phyloP scores from a whole-genome alignment of 1,284 basidiomycete species.

The Trametes hirsuta region DNA sequence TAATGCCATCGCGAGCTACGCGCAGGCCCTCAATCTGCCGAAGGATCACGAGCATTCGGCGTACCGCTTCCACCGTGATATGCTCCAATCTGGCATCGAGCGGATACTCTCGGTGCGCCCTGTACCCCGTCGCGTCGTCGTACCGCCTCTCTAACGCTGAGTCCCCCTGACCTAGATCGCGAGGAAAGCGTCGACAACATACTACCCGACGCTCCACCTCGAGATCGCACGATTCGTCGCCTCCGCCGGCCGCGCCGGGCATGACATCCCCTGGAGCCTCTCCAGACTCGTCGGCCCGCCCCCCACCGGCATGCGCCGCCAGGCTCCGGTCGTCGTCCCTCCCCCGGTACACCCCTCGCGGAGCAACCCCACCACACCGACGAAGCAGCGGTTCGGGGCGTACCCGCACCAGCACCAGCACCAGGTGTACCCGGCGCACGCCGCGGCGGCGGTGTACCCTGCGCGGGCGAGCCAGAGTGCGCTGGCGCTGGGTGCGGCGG shows the following conservation, averaged over 20 bases:
- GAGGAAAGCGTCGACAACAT: constrained; percentile 89
- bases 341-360: constrained; percentile 12
- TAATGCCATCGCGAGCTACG: constrained; percentile 72
- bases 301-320: constrained; percentile 55
- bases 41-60: constrained; percentile 76
- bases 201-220: constrained; percentile 91
- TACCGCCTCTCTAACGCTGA: background rate
- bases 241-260: constrained; percentile 62
- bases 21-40: constrained; percentile 64
- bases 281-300: constrained; percentile 72
- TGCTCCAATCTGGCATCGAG: constrained; percentile 89
- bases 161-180: constrained; percentile 62
- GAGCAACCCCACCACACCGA: constrained; percentile 23
- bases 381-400: constrained; percentile 15
- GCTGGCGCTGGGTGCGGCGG: constrained; percentile 1
- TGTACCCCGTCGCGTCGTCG: background rate
- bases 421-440: constrained; percentile 15
- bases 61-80: constrained; percentile 77
- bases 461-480: constrained; percentile 7
- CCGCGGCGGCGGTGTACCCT: constrained; percentile 1
- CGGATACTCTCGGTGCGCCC: constrained; percentile 69
- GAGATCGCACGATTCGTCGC: constrained; percentile 87
- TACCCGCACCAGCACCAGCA: background rate
- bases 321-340: background rate
- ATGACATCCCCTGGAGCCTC: constrained; percentile 77